These are phyloP conservation scores for Torrubiella hemipterigena DNA, from an alignment of 2,329 filamentous ascomycete species.

Conservation along the genomic window DNA sequence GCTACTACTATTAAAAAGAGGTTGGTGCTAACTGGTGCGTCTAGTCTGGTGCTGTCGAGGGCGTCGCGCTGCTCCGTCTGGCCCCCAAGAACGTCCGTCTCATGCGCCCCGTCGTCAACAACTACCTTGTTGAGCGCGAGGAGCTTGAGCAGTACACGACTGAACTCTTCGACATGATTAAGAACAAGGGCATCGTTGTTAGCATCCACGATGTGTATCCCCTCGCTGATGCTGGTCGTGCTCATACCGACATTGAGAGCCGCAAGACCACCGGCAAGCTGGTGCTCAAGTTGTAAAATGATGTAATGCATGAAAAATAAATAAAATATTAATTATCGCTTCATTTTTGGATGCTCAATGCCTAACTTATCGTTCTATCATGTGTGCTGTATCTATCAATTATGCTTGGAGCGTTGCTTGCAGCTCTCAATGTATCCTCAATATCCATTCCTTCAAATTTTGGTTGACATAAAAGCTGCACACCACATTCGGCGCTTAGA, in stretches of 20 bases:
- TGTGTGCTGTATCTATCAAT: not conserved
- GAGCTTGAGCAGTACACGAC: conserved; percentile 59
- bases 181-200: conserved; percentile 57
- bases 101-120: conserved; percentile 60
- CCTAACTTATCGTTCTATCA: conserved; percentile 1
- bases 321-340: conserved; percentile 1
- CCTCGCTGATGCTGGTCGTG: conserved; percentile 57
- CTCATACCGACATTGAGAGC: conserved; percentile 68
- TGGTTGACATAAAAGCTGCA: too few relatives aligned
- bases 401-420: too few relatives aligned
- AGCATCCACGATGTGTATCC: conserved; percentile 68
- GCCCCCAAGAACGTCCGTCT: conserved; percentile 66
- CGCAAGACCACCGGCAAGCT: conserved; percentile 78
- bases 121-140: conserved; percentile 56
- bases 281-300: conserved; percentile 47
- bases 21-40: conserved; percentile 5
- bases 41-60: conserved; percentile 60
- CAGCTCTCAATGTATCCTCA: not conserved
- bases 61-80: conserved; percentile 44
- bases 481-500: too few relatives aligned
- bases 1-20: not conserved
- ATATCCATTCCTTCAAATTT: too few relatives aligned
- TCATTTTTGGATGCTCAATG: too few relatives aligned
- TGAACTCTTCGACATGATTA: conserved; percentile 63
- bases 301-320: conserved; percentile 2